A percentile compares a stretch with the other conserved stretches of the same genome.
These are phyloP conservation scores for Solanum tarapatanum DNA, from an alignment of 257 asterid species.

Conservation along the genomic window DNA sequence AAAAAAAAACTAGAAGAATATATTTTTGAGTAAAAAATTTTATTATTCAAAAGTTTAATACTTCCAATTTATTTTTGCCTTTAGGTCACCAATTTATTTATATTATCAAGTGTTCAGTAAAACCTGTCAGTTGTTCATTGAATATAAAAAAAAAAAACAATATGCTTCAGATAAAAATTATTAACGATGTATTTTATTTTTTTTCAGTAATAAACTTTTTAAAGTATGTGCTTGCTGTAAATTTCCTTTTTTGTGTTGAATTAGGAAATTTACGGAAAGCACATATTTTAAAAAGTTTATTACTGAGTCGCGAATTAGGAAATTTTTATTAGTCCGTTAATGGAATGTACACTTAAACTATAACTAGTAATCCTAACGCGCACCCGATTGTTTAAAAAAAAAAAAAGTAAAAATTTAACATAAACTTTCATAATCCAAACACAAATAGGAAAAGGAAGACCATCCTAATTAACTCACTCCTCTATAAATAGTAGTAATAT, in stretches of 20 bases:
- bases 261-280: background rate
- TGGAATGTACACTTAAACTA: no score
- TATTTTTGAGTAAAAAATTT: no score
- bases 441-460: background rate
- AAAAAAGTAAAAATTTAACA: background rate
- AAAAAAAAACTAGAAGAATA: background rate
- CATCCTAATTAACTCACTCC: background rate
- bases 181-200: background rate
- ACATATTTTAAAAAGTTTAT: background rate
- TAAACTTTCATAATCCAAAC: background rate
- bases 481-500: background rate
- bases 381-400: background rate
- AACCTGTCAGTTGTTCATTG: background rate
- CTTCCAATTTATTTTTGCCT: background rate
- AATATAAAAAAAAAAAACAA: no score
- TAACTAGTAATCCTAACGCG: background rate
- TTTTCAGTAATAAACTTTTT: background rate
- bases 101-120: no score
- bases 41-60: background rate
- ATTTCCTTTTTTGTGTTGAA: background rate
- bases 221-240: background rate
- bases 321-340: background rate
- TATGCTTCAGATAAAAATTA: background rate
- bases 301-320: background rate
- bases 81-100: background rate